Base-by-base conservation (phyloP, 192 early-diverging fungal species). In the Phycomyces nitens region DNA sequence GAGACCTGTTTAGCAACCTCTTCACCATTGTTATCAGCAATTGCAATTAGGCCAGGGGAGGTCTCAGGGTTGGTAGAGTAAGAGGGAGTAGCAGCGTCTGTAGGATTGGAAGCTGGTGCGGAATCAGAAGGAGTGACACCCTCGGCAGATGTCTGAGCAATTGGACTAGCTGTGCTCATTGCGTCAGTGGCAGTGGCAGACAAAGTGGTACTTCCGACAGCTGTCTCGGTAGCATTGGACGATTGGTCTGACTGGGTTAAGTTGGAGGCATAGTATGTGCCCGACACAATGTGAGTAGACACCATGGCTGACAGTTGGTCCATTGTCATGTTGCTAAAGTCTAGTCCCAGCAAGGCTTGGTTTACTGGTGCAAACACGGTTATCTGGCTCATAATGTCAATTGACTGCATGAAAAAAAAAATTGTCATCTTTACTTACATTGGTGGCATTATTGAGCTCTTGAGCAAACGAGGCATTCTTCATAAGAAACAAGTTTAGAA, bases 241-340 rank as follows among this genome's bases (percentile, higher is more conserved):
- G 29, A 34, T 34, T 34, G 29, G 29, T 18, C 18, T 2, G 44
- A 3, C 21, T 40, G 15, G 14, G 57, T 59, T 14, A 40, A 22
- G 57, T 59, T 59, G 34, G 57, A 42, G 18, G 57, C 20, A 42
- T 59, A 59, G 15, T 59, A 59, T 20, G 41, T 21, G 22, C 57
- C 57, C 8, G 39, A 23, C 0, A 59, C 57, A 42, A 44, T 41
- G 41, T 59, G 41, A 0, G 38, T 59, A 22, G n/a, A 3, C 1
- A 59, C 20, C 18, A 23, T 41, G 20, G 2, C 1, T 23, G 20
- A 22, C 5, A 38, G n/a, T 0, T 59, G 18, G 1, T 59, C 57
- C 23, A 24, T 39, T 7, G 57, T 42, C 57, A 59, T 20, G 18
- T n/a, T 22, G 8, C 21, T 42, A 22, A 59, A 59, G 40, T 59